Evolutionary conservation across 192 early-diverging fungal genomes (phyloP).

Genomic region (Entomortierella lignicola): DNA sequence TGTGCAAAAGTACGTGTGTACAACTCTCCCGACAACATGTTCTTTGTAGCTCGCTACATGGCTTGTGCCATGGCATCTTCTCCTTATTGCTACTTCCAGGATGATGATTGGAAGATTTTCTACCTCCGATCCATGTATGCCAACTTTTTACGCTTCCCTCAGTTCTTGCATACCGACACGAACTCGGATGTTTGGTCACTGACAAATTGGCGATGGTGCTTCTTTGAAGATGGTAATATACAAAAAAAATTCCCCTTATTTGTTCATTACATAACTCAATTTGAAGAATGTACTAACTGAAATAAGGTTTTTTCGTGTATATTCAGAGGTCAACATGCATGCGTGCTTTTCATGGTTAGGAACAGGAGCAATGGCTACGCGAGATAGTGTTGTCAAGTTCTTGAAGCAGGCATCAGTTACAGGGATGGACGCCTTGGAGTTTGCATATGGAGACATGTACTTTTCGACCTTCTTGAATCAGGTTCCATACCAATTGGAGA

Average conservation of each 20-base stretch:
- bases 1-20: constrained; percentile 61
- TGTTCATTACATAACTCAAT: not conserved
- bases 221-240: constrained; percentile 62
- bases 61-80: constrained; percentile 66
- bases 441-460: constrained; percentile 66
- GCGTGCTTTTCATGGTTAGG: constrained; percentile 63
- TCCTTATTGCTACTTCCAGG: constrained; percentile 70
- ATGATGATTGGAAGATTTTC: constrained; percentile 61
- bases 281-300: not conserved
- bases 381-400: constrained; percentile 60
- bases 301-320: not conserved
- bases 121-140: constrained; percentile 65
- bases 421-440: constrained; percentile 60
- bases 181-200: constrained; percentile 58
- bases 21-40: constrained; percentile 61
- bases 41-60: constrained; percentile 66
- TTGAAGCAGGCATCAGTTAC: constrained; percentile 57
- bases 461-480: constrained; percentile 67
- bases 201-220: constrained; percentile 68
- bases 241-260: not conserved
- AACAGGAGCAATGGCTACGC: constrained; percentile 62
- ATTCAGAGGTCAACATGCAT: constrained; percentile 60
- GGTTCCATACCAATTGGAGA: constrained; percentile 64
- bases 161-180: constrained; percentile 66
- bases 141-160: constrained; percentile 65